phyloP scores from a whole-genome alignment of 352 stramenopile genomes.

The Phytopythium vexans region DNA sequence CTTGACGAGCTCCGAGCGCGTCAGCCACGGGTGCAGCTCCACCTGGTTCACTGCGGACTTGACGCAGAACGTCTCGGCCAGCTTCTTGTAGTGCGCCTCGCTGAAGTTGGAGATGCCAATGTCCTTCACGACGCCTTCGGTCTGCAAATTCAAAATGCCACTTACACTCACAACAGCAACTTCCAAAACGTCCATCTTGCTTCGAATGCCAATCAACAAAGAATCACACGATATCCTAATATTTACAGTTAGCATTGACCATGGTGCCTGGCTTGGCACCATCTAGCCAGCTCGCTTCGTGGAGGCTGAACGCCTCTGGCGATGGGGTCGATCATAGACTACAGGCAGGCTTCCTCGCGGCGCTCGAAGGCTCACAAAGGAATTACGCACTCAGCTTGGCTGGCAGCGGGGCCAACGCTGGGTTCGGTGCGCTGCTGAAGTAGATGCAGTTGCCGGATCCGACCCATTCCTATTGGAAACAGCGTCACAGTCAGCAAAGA shows the following conservation, averaged over 20 bases:
- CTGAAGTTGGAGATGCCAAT: constrained; percentile 90
- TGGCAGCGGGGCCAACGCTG: constrained; percentile 2
- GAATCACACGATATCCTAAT: no score
- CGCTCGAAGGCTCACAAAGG: not conserved
- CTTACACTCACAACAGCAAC: no score
- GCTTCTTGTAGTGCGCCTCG: constrained; percentile 60
- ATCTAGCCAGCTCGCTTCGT: no score
- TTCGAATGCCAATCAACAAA: no score
- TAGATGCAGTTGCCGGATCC: constrained; percentile 8
- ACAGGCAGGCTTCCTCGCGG: no score
- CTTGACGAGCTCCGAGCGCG: constrained; percentile 40
- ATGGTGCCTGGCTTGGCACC: no score
- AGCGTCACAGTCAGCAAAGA: not conserved
- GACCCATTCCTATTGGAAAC: constrained; percentile 8
- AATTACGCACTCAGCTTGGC: constrained; percentile 1
- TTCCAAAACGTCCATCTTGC: no score
- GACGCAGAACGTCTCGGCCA: constrained; percentile 12
- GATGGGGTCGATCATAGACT: not conserved
- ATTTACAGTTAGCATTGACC: no score
- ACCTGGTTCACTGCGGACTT: constrained; percentile 77
- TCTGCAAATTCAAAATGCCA: no score
- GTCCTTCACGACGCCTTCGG: constrained; percentile 56
- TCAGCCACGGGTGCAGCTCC: constrained; percentile 62
- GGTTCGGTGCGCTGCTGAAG: not conserved
- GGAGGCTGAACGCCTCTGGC: no score